Conservation (phyloP, 345 rosid genomes). For the Durio zibethinus region DNA sequence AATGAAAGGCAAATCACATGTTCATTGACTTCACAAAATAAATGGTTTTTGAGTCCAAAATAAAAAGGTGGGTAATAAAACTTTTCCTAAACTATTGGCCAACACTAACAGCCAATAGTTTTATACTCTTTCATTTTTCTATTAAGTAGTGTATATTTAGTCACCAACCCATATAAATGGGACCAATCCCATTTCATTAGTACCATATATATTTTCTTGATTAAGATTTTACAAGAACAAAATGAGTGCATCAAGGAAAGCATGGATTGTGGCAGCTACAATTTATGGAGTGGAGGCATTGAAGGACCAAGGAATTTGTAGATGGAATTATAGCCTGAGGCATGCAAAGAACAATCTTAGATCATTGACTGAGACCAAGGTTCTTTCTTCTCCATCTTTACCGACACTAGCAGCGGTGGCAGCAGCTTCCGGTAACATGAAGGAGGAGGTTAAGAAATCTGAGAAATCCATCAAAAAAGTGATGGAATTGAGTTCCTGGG, state of each 20-base stretch:
- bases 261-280: conserved; percentile 11
- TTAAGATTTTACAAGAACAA: not conserved
- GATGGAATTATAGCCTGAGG: conserved; percentile 1
- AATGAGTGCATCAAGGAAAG: not conserved
- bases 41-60: no score
- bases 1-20: no score
- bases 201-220: not conserved
- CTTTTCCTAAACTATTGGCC: no score
- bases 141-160: not conserved
- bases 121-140: no score
- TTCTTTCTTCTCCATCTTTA: not conserved
- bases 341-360: not conserved
- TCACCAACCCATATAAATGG: conserved; percentile 1
- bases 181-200: not conserved
- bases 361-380: not conserved
- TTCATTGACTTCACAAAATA: no score
- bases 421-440: not conserved
- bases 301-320: conserved; percentile 1
- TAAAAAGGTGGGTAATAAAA: no score
- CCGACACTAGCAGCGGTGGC: not conserved
- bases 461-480: not conserved
- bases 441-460: not conserved
- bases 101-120: no score
- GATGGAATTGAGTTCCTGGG: conserved; percentile 3
- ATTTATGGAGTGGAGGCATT: conserved; percentile 1